Conservation (phyloP, 495 filamentous ascomycete genomes). For the Hypoxylon fragiforme region DNA sequence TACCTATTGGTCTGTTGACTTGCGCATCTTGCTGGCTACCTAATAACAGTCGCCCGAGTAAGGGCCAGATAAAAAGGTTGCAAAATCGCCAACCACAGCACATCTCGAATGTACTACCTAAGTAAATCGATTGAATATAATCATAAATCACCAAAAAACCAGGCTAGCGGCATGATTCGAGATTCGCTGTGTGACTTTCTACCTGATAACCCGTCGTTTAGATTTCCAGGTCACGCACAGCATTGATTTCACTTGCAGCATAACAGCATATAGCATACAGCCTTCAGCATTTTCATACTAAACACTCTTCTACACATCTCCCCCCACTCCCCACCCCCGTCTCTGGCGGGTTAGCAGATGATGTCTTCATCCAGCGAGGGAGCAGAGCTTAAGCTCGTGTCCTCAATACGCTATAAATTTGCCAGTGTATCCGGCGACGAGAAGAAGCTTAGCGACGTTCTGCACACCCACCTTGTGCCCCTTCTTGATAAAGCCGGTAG, state of each 20-base stretch:
- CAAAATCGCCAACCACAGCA: neutral
- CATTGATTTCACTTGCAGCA: neutral
- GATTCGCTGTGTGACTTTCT: neutral
- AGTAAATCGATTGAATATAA: too few species aligned
- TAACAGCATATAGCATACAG: too few species aligned
- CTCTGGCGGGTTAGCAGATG: neutral
- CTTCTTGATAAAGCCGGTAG: conserved; percentile 83
- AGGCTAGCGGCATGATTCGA: neutral
- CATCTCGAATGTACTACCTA: neutral
- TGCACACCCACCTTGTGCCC: conserved; percentile 78
- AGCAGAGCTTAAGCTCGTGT: conserved; percentile 80
- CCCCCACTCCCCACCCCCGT: neutral
- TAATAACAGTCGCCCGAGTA: conserved; percentile 13
- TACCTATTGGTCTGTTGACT: too few species aligned
- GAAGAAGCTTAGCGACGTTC: conserved; percentile 71
- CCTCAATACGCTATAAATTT: conserved; percentile 88
- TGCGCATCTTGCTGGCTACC: conserved; percentile 41
- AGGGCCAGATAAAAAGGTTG: conserved; percentile 1
- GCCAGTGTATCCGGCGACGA: conserved; percentile 81
- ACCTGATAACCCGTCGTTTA: neutral
- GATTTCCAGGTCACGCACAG: neutral
- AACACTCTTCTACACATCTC: neutral
- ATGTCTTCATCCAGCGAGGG: conserved; percentile 54
- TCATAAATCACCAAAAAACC: too few species aligned
- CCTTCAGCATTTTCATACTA: too few species aligned